phyloP scores from a whole-genome alignment of 306 rosid genomes.

The Cyamopsis tetragonoloba region DNA sequence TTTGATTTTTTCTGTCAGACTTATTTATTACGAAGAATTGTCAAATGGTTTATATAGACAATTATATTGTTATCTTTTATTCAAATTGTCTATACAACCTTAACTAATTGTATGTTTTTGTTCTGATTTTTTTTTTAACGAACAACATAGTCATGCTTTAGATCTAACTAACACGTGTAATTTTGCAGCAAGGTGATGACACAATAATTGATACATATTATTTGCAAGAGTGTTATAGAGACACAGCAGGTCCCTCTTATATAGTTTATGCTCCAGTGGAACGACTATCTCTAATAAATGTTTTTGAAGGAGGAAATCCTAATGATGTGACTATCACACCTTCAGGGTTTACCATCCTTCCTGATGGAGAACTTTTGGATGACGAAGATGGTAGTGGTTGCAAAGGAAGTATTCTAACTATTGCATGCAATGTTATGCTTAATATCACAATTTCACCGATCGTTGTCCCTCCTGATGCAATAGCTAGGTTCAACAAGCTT shows the following conservation, averaged over 20 bases:
- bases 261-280: conserved; percentile 36
- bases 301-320: conserved; percentile 34
- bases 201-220: not conserved
- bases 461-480: conserved; percentile 15
- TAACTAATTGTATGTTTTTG: no score
- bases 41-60: no score
- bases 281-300: not conserved
- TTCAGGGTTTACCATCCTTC: conserved; percentile 45
- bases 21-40: no score
- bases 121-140: no score
- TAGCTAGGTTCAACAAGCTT: not conserved
- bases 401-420: conserved; percentile 32
- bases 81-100: no score
- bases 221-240: not conserved
- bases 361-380: not conserved
- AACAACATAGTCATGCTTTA: no score
- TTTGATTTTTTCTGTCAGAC: no score
- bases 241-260: conserved; percentile 31
- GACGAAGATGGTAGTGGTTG: not conserved
- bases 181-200: not conserved
- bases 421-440: conserved; percentile 19
- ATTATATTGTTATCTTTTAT: no score
- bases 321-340: conserved; percentile 26
- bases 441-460: not conserved
- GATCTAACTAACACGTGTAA: not conserved